Percentiles rank a stretch among this genome's conserved stretches.
phyloP scores from a whole-genome alignment of 768 basidiomycete species.

The Boletus rex-veris region DNA sequence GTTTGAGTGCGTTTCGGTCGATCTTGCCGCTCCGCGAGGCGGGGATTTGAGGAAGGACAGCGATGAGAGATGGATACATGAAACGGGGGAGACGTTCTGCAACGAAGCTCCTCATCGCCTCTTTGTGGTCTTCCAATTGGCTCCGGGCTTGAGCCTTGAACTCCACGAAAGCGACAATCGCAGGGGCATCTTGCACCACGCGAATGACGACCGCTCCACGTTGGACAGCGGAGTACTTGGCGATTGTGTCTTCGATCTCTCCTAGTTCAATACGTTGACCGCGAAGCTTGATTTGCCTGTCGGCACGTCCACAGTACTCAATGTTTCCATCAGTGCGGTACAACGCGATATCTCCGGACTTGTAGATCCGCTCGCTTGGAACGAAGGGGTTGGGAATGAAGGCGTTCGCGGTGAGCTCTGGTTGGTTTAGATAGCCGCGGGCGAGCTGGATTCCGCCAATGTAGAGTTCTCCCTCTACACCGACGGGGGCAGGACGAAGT shows the following conservation, averaged over 20 bases:
- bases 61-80: slow-evolving; percentile 31
- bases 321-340: slow-evolving; percentile 30
- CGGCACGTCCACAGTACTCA: slow-evolving; percentile 31
- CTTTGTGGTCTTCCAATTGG: slow-evolving; percentile 18
- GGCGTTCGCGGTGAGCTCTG: slow-evolving; percentile 24
- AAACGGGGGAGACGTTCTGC: slow-evolving; percentile 31
- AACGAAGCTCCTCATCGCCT: slow-evolving; percentile 24
- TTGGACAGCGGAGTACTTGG: slow-evolving; percentile 20
- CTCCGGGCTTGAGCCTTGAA: slow-evolving; percentile 11
- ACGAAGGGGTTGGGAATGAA: slow-evolving; percentile 32
- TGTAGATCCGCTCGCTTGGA: slow-evolving; percentile 28
- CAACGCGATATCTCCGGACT: slow-evolving; percentile 30
- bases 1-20: slow-evolving; percentile 26
- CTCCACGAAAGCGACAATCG: slow-evolving; percentile 31
- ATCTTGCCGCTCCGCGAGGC: slow-evolving; percentile 28
- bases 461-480: slow-evolving; percentile 27
- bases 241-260: slow-evolving; percentile 32
- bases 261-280: slow-evolving; percentile 34
- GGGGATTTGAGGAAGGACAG: slow-evolving; percentile 22
- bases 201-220: slow-evolving; percentile 27
- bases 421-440: slow-evolving; percentile 22
- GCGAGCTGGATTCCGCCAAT: slow-evolving; percentile 22
- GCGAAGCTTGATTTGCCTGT: slow-evolving; percentile 34
- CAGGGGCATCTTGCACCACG: slow-evolving; percentile 26
- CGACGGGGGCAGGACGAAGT: slow-evolving; percentile 25